Conservation (phyloP, 169 alveolate genomes). For the Eimeria acervulina region DNA sequence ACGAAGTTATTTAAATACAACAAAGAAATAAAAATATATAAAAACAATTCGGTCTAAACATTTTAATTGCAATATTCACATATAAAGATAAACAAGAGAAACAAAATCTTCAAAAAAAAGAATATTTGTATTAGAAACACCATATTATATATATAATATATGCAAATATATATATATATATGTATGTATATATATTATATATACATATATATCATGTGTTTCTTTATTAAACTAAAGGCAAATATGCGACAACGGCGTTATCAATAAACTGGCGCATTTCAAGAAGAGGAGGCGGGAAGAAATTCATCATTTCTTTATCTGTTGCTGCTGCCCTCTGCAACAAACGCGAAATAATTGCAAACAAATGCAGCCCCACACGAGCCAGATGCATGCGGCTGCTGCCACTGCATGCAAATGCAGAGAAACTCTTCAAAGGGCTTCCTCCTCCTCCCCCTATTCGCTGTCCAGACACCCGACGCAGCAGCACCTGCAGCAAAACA, state of each 20-base stretch:
- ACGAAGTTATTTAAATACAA: too few species aligned
- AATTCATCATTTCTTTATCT: not conserved
- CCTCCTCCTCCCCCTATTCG: not conserved
- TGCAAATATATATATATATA: too few species aligned
- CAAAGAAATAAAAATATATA: too few species aligned
- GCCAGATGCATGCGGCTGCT: slow-evolving; percentile 16
- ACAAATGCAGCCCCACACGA: not conserved
- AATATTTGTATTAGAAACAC: too few species aligned
- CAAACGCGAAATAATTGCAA: not conserved
- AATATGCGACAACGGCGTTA: not conserved
- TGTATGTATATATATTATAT: too few species aligned
- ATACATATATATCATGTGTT: too few species aligned
- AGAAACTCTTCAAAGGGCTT: not conserved
- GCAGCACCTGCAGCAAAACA: not conserved
- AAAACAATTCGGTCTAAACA: too few species aligned
- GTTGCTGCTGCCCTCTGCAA: not conserved
- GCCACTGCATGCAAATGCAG: not conserved
- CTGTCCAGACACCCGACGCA: not conserved
- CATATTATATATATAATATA: too few species aligned
- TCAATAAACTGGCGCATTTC: not conserved
- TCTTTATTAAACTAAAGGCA: not conserved
- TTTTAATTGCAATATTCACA: too few species aligned
- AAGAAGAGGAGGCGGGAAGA: not conserved
- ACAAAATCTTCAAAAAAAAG: too few species aligned
- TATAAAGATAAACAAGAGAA: too few species aligned